Evolutionary conservation across 805 yeast genomes (phyloP).

Genomic region (Tetrapisispora namnaoensis): DNA sequence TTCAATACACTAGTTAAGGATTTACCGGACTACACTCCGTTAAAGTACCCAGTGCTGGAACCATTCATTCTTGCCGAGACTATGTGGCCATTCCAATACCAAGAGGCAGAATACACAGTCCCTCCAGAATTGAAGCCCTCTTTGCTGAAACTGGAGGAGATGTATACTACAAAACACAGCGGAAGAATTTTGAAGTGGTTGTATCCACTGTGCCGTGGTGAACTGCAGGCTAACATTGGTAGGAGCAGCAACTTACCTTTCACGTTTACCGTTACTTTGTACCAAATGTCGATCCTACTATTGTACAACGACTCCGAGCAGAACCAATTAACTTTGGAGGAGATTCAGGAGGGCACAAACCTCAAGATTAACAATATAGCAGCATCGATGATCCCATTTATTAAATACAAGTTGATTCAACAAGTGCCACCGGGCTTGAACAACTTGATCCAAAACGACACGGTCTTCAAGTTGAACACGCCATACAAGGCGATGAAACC

Average conservation of each 20-base stretch:
- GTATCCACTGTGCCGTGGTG: constrained; percentile 91
- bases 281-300: constrained; percentile 76
- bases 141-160: constrained; percentile 53
- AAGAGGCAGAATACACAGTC: constrained; percentile 40
- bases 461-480: constrained; percentile 57
- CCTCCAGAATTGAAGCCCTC: constrained; percentile 61
- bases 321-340: constrained; percentile 35
- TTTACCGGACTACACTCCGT: constrained; percentile 24
- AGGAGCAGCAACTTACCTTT: constrained; percentile 76
- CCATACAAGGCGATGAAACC: constrained; percentile 81
- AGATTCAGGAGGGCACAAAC: constrained; percentile 59
- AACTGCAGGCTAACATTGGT: constrained; percentile 74
- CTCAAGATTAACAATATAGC: constrained; percentile 56
- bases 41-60: constrained; percentile 42
- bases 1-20: constrained; percentile 27
- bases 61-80: constrained; percentile 78
- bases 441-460: constrained; percentile 40
- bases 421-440: constrained; percentile 57
- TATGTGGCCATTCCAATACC: constrained; percentile 66
- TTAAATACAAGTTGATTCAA: constrained; percentile 63
- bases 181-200: constrained; percentile 93
- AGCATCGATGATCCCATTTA: constrained; percentile 69
- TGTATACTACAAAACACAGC: constrained; percentile 65
- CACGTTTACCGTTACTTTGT: constrained; percentile 68
- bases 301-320: constrained; percentile 60